Evolutionary conservation across 345 rosid species (phyloP), one percentile per base, ranked within the genome.

Genomic region (Heritiera fomes): DNA sequence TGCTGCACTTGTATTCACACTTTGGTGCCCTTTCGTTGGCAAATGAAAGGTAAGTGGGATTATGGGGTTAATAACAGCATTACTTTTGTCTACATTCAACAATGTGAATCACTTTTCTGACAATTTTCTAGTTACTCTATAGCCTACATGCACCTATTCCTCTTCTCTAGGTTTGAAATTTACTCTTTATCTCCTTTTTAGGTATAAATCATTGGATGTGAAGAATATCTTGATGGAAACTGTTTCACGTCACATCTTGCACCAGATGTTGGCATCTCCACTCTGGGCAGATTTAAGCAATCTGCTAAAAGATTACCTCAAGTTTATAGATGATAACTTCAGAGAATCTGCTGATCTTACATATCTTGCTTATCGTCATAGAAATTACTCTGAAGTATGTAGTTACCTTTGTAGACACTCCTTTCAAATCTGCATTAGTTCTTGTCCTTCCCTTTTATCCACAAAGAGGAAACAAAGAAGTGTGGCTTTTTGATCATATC

Each of bases 261-360:
- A 94, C 49, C 95, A 92, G 86, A 89, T 96, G 89, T 82, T 89
- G 88, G 91, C 73, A 60, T 94, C 99, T 77, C 94, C 97, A 10
- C 90, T 91, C 78, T 96, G 98, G 97, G 77, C 71, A 73, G 94
- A 96, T 78, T 86, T 89, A 77, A 86, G 84, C 82, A 85, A 82
- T 85, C 87, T 94, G 80, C 88, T 96, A 56, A 90, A 87, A 86
- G 98, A 96, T 86, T 96, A 96, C 76, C 93, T 94, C 75, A 90
- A 87, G 87, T 96, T 94, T 87, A 94, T 94, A 97, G 99, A 96
- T 90, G 99, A 96, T 72, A 94, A 96, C 87, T 90, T 92, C 63
- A 87, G 93, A 84, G 99, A 96, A 87, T 94, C 97, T 18, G 97
- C 98, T 77, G 99, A 96, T 85, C 98, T 96, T 72, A 94, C 99